Evolutionary conservation across 768 basidiomycete species (phyloP).

Genomic region (Pleurotus sapidus): DNA sequence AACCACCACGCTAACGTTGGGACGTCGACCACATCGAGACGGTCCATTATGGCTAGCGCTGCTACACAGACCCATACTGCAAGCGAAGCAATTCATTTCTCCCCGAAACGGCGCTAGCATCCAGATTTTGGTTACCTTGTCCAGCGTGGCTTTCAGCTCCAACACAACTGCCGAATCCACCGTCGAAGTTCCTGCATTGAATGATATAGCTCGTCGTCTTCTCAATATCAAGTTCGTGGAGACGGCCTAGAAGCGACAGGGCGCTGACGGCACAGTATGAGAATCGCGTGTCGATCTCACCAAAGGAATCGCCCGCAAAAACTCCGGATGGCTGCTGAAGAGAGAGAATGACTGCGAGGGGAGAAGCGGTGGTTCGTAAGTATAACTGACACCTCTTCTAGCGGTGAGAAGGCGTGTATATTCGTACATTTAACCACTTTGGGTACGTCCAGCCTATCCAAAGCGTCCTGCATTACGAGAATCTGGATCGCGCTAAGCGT

Average conservation of each 20-base stretch:
- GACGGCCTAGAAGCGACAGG: conserved; percentile 74
- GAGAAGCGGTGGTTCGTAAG: background rate
- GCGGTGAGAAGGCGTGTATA: too few species aligned
- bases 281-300: conserved; percentile 94
- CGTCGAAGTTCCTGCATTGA: conserved; percentile 90
- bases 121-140: conserved; percentile 54
- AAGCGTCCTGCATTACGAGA: conserved; percentile 77
- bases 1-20: conserved; percentile 86
- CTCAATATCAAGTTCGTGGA: conserved; percentile 66
- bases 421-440: conserved; percentile 72
- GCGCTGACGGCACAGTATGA: conserved; percentile 83
- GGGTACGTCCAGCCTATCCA: conserved; percentile 66
- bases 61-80: conserved; percentile 89
- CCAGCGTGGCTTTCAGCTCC: conserved; percentile 94
- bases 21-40: conserved; percentile 73
- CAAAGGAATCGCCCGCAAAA: conserved; percentile 87
- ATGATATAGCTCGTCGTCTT: conserved; percentile 70
- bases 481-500: conserved; percentile 95
- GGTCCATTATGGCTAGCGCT: conserved; percentile 82
- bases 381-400: too few species aligned
- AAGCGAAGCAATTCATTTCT: background rate
- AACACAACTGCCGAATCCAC: conserved; percentile 80
- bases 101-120: too few species aligned
- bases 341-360: conserved; percentile 67
- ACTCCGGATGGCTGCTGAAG: conserved; percentile 85